phyloP scores from a whole-genome alignment of 352 stramenopile species.

The Aphanomyces stellatus region DNA sequence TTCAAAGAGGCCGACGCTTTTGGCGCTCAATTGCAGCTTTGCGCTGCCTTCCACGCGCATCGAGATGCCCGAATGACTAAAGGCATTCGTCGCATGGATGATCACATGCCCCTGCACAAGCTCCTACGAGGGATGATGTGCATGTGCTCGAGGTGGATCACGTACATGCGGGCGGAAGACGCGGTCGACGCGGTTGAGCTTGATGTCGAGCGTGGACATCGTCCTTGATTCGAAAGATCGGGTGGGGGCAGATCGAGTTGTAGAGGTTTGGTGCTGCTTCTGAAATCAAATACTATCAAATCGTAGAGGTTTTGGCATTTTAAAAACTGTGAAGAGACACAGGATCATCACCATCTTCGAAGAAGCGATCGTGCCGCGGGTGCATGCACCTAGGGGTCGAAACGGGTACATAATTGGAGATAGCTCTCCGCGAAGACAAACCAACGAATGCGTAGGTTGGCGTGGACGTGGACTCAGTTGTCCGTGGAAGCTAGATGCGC shows the following conservation, averaged over 20 bases:
- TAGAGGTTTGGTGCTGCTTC: no score
- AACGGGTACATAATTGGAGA: no score
- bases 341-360: no score
- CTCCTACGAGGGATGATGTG: slow-evolving; percentile 30
- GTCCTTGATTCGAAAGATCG: neutral
- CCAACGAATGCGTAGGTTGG: no score
- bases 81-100: slow-evolving; percentile 77
- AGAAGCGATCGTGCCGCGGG: no score
- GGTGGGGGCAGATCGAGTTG: neutral
- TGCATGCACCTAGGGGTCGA: no score
- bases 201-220: slow-evolving; percentile 69
- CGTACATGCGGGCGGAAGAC: slow-evolving; percentile 77
- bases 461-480: no score
- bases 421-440: no score
- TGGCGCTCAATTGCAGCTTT: slow-evolving; percentile 71
- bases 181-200: slow-evolving; percentile 76
- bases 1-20: slow-evolving; percentile 72
- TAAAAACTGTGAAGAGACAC: no score
- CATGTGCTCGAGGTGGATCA: neutral
- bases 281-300: no score
- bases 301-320: no score
- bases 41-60: slow-evolving; percentile 81
- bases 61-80: slow-evolving; percentile 68
- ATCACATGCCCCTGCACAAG: slow-evolving; percentile 78
- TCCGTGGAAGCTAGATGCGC: no score